Base-by-base conservation (phyloP, 2,329 filamentous ascomycete species). In the Aspergillus glaucus region DNA sequence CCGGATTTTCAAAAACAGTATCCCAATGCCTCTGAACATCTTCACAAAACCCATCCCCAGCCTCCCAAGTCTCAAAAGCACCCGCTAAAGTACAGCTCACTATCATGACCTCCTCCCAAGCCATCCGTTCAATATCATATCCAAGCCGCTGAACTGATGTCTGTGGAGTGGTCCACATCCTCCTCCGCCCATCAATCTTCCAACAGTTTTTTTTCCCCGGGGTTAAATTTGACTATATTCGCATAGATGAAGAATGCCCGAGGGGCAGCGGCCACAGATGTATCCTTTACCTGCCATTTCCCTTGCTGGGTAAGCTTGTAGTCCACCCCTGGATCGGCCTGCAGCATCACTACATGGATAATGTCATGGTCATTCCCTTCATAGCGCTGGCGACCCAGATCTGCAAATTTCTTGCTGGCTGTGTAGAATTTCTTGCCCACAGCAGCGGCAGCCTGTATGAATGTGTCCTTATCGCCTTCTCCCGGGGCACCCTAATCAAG, bases 181-280 rank as follows among this genome's bases (percentile, higher is more conserved):
- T 36, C 2, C 37, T 54, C 43, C 55, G 57, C 14, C 55, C 56
- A 43, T 59, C 54, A 14, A 2, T 57, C 45, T 1, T 59, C 60
- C 26, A 64, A 56, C 2, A 66, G 48, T n/a, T n/a, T n/a, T 2
- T 57, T 54, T 12, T 54, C 52, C 17, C 54, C 53, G 0, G 66
- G 64, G 39, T 68, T 63, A 32, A 70, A 62, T 41, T 68, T 63
- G 17, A 55, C 62, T 42, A 50, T 49, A 36, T 61, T 60, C 3
- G 63, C 61, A 44, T 69, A 65, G 9, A 69, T 50, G 36, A 67
- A 68, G 37, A 63, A 62, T 10, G 46, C 54, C 4, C 54, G 49
- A 2, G 56, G 62, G 26, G 62, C 37, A 32, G 53, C 47, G 14
- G 57, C 55, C 4, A 54, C 37, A 9, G 53, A 50, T 1, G 48